These are phyloP conservation scores for Aspergillus quadrilineatus DNA, from an alignment of 2,329 filamentous ascomycete species.

Conservation along the genomic window DNA sequence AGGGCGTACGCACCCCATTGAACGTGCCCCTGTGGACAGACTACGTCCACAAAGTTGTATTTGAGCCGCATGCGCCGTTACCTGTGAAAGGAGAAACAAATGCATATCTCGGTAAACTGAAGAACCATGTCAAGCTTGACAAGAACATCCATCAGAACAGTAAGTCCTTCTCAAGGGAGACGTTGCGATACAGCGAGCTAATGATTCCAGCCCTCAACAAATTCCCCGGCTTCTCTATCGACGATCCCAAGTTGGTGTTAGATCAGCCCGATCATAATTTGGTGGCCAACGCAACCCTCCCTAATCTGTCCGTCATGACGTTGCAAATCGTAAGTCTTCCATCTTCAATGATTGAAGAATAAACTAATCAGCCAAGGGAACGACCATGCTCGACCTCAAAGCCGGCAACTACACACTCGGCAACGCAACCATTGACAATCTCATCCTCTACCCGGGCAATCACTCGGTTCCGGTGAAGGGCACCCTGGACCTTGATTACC, in stretches of 20 bases:
- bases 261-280: slow-evolving; percentile 53
- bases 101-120: slow-evolving; percentile 33
- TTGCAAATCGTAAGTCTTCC: slow-evolving; percentile 45
- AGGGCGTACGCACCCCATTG: slow-evolving; percentile 26
- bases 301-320: slow-evolving; percentile 58
- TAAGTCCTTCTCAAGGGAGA: slow-evolving; percentile 19
- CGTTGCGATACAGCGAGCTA: neutral
- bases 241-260: slow-evolving; percentile 45
- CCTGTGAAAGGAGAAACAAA: slow-evolving; percentile 30
- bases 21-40: slow-evolving; percentile 30
- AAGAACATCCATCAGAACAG: slow-evolving; percentile 36
- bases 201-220: slow-evolving; percentile 50
- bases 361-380: slow-evolving; percentile 38
- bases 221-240: slow-evolving; percentile 51
- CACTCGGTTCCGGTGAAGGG: slow-evolving; percentile 52
- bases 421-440: slow-evolving; percentile 49
- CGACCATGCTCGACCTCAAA: slow-evolving; percentile 54
- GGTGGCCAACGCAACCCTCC: slow-evolving; percentile 53
- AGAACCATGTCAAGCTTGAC: slow-evolving; percentile 35
- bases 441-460: slow-evolving; percentile 54
- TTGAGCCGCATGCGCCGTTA: slow-evolving; percentile 25
- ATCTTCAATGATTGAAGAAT: neutral
- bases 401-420: slow-evolving; percentile 51
- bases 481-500: slow-evolving; percentile 46
- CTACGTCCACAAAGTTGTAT: slow-evolving; percentile 36